Base-by-base conservation (phyloP, 306 rosid genomes). In the Hippophae tibetana region DNA sequence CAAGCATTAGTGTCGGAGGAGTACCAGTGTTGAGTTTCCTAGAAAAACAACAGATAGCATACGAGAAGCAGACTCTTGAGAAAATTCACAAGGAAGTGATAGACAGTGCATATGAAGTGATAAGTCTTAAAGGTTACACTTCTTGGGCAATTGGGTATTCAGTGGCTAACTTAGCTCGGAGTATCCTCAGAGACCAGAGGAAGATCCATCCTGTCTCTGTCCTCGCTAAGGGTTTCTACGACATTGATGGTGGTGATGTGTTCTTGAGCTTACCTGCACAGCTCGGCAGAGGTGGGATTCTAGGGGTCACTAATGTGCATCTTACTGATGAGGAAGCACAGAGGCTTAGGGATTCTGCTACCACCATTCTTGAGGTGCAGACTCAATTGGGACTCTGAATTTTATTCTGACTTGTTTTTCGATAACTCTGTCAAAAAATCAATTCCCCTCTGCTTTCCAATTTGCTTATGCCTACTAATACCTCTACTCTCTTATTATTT, bases 91-190 rank as follows among this genome's bases (percentile, higher is more conserved):
- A 73, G 9, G 78, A 13, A 23, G 98, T 92, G 2, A 53, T 81
- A 51, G 74, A 66, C 0, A 62, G 96, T 7, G 98, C 98, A 0
- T 79, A 85, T 6, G 98, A 92, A 72, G 98, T 92, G 4, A 92
- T 92, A 2, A 69, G 69, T 46, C 75, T 92, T 0, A 92, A 92
- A 71, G 98, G 98, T 11, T 87, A 92, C 72, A 92, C 98, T 42
- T 92, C 98, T 0, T 92, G 98, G 98, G 98, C 98, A 0, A 81
- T 92, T 7, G 96, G 98, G 43, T 92, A 92, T 72, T 87, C 98
- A 0, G 96, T 71, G 8, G 95, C 98, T 0, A 81, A 62, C 47
- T 68, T 92, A 14, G 89, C 84, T 0, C 75, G 95, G 46, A 56
- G 70, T 56, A 60, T 92, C 13, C 62, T 92, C 0, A 74, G 98